These are phyloP conservation scores for Pleurotus pulmonarius DNA, from an alignment of 768 basidiomycete genomes.

Conservation along the genomic window DNA sequence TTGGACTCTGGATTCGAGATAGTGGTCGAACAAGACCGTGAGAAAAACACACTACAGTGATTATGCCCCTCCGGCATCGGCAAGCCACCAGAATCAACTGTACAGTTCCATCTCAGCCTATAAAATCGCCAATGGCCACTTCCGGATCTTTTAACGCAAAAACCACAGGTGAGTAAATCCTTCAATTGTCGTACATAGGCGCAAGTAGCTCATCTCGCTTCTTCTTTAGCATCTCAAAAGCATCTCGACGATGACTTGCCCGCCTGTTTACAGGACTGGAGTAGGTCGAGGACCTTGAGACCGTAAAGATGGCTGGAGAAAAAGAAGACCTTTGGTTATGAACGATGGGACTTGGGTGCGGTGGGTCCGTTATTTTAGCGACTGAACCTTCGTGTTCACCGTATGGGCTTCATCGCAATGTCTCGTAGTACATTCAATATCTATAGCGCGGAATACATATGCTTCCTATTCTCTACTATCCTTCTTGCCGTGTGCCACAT, in stretches of 20 bases:
- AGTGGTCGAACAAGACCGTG: not conserved
- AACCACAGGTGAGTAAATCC: constrained; percentile 51
- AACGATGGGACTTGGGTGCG: constrained; percentile 91
- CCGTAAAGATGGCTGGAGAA: constrained; percentile 82
- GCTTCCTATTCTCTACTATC: not conserved
- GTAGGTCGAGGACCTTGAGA: constrained; percentile 85
- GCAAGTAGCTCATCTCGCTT: constrained; percentile 14
- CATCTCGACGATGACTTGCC: constrained; percentile 85
- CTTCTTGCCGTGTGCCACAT: not conserved
- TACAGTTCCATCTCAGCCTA: constrained; percentile 23
- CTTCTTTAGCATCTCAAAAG: constrained; percentile 64
- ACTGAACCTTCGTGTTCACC: constrained; percentile 61
- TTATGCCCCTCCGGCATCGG: not conserved
- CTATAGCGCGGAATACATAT: constrained; percentile 2
- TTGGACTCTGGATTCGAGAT: not conserved
- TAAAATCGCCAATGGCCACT: not conserved
- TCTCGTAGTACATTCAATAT: constrained; percentile 75
- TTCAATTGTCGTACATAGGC: not conserved
- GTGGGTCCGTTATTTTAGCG: constrained; percentile 37
- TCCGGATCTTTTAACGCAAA: constrained; percentile 43
- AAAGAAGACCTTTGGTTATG: constrained; percentile 16
- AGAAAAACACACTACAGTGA: constrained; percentile 1
- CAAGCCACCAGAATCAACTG: constrained; percentile 15
- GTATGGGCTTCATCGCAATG: constrained; percentile 80
- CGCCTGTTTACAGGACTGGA: constrained; percentile 57